Conservation (phyloP, 371 early-diverging fungal species). For the Apophysomyces sp. region DNA sequence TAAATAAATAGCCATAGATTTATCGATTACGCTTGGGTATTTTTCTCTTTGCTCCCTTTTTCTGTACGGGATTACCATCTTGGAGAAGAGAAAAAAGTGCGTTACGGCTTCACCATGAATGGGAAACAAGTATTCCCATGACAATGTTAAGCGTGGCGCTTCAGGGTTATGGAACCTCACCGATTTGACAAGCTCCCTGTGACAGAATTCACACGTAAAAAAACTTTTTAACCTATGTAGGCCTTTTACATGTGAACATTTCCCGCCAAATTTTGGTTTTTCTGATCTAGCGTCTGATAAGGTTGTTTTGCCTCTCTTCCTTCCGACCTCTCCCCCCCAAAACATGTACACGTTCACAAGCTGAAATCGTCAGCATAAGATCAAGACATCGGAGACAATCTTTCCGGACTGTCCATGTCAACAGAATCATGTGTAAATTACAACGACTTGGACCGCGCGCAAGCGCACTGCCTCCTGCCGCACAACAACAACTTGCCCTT, state of each 20-base stretch:
- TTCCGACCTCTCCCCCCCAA: too few relatives aligned
- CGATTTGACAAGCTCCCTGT: conserved; percentile 2
- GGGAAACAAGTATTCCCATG: background rate
- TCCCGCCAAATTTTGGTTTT: conserved; percentile 1
- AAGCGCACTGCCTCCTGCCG: background rate
- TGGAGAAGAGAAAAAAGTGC: background rate
- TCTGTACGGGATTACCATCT: background rate
- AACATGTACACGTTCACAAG: too few relatives aligned
- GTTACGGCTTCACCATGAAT: background rate
- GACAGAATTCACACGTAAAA: conserved; percentile 1
- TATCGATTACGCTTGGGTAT: too few relatives aligned
- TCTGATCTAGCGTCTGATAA: background rate
- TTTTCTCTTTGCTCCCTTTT: too few relatives aligned
- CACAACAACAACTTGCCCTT: background rate
- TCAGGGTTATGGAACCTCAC: background rate
- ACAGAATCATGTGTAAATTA: conserved; percentile 1
- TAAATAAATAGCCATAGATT: too few relatives aligned
- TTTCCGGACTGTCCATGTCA: background rate
- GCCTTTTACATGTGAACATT: conserved; percentile 1
- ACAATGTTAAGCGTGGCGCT: background rate
- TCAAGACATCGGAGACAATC: background rate
- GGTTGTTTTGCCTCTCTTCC: too few relatives aligned
- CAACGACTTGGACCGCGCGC: conserved; percentile 1
- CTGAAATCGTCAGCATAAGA: background rate
- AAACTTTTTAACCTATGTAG: background rate